phyloP scores from a whole-genome alignment of 306 rosid genomes.

The Crataegus laevigata region DNA sequence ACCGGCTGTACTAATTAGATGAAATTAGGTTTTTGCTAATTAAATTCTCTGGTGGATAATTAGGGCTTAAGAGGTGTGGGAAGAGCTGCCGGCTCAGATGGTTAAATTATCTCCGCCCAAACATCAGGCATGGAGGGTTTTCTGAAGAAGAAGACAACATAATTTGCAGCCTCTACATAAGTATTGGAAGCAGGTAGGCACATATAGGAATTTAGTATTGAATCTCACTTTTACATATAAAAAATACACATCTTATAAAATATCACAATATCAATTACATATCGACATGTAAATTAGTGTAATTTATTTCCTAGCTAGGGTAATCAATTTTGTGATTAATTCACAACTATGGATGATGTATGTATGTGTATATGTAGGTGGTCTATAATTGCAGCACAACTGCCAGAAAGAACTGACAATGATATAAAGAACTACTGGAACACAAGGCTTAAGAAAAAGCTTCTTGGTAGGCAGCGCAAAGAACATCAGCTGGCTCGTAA shows the following conservation, averaged over 20 bases:
- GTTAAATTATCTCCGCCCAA: conserved; percentile 91
- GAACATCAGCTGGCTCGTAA: conserved; percentile 38
- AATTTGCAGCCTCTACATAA: conserved; percentile 74
- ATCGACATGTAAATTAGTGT: background rate
- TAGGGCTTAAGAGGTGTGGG: conserved; percentile 84
- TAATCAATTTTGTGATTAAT: background rate
- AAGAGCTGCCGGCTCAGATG: conserved; percentile 89
- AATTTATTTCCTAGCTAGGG: background rate
- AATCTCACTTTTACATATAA: background rate
- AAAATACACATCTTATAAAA: background rate
- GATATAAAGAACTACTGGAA: conserved; percentile 96
- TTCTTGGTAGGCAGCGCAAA: conserved; percentile 70
- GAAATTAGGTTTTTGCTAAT: background rate
- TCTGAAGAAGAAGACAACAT: conserved; percentile 86
- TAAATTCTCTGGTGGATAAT: background rate
- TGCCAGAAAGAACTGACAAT: conserved; percentile 85
- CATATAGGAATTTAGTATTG: background rate
- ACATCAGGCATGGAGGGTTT: conserved; percentile 79
- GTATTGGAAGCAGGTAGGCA: conserved; percentile 83
- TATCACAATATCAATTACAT: background rate
- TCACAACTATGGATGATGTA: background rate
- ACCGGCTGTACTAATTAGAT: background rate
- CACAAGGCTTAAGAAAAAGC: conserved; percentile 84
- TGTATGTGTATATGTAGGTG: conserved; percentile 34
- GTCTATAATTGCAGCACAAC: conserved; percentile 89